Evolutionary conservation across 2,329 filamentous ascomycete genomes (phyloP), one percentile per base, ranked within the genome.

Genomic region (Penicillium sp.): DNA sequence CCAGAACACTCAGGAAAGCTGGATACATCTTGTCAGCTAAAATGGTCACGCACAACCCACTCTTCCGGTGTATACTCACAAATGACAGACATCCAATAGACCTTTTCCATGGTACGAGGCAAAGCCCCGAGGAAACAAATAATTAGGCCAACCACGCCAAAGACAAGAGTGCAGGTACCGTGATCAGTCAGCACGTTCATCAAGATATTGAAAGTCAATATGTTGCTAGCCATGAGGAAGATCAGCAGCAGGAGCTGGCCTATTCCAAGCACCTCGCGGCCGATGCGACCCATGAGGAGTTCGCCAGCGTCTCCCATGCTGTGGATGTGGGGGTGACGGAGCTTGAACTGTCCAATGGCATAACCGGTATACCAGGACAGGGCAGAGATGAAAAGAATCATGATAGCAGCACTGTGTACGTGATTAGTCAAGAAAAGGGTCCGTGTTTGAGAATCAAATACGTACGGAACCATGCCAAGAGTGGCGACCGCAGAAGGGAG

Each of bases 161-260:
- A 89, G 2, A 85, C 77, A 54, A 89, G 83, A 4, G 85, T 87
- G 73, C 87, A 90, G 1, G 82, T 80, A 0, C 80, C 83, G 60
- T 88, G 82, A 3, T 84, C 73, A 6, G 86, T 87, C 44, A 91
- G 77, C 50, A 82, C 85, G 65, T 86, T 86, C 73, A 90, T 83
- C 67, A 87, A 85, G 65, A 90, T 87, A 33, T 83, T 83, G 61
- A 89, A 89, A 0, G 87, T 89, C 59, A 90, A 76, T 55, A 89
- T 82, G 73, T 91, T 89, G n/a, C 87, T 89, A 27, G 83, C 87
- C 73, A 88, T 86, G 59, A 89, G 83, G 76, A 91, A 89, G 58
- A 88, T 78, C 39, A 90, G 76, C 69, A 90, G 84, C 16, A 90
- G 73, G 1, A 83, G 74, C 64, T 89, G 87, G 65, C 84, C 86